Base-by-base conservation (phyloP, 83 land plant species). In the Picea engelmannii region DNA sequence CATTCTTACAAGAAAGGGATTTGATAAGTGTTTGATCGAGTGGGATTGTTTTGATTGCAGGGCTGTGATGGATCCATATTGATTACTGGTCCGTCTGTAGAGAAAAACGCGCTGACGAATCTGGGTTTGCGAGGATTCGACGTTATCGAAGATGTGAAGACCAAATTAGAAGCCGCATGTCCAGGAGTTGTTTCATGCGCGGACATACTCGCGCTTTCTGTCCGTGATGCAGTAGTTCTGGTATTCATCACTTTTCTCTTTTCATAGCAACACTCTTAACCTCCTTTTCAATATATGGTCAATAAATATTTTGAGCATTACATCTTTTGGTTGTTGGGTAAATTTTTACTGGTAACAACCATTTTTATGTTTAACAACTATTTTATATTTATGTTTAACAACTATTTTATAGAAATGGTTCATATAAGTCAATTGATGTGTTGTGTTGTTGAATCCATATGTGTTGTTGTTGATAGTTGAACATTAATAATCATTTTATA, bases 41-140 rank as follows among this genome's bases (percentile, higher is more conserved):
- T 24, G 12, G 11, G 24, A 2, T 24, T 64, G n/a, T 18, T 23
- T n/a, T 64, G 66, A 5, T 64, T 66, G 35, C 76, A 90, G 92
- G 93, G 93, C 4, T 91, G 93, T 67, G 93, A 91, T 84, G 93
- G 82, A 2, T 88, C 93, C 17, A 79, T 91, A 4, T 81, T 91
- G 84, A 88, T 91, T 27, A 55, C 79, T 12, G 90, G 89, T 5
- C 55, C 87, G 52, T 83, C 85, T 13, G 80, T 87, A 21, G 93
- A 91, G 87, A 88, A 87, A 58, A 79, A 21, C 9, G 86, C 88
- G 6, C 40, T 63, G 55, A 83, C 81, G 3, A 88, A 91, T 67
- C 79, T 79, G 2, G 90, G 90, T 1, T 75, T 91, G n/a, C 78
- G 90, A 81, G 93, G 93, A 13, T 88, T 91, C 47, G 93, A 91